Percentiles rank a stretch among this genome's conserved stretches.
Evolutionary conservation across 2,329 filamentous ascomycete species (phyloP).

Genomic region (Septoria linicola): DNA sequence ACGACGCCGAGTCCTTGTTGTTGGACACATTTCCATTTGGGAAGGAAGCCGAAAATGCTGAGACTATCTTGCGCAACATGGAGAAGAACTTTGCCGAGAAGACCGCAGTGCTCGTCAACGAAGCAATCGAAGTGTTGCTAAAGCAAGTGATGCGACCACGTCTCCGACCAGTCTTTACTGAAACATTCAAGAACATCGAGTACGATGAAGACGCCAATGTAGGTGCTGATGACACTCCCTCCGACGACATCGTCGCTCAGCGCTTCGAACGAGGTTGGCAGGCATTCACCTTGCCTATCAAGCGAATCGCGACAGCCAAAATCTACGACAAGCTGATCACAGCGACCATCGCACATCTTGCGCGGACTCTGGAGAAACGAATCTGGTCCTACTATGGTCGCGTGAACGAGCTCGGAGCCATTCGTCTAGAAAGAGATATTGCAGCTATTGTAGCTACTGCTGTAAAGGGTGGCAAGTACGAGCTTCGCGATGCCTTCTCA

Average conservation of each 20-base stretch:
- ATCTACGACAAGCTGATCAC: slow-evolving; percentile 76
- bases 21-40: slow-evolving; percentile 74
- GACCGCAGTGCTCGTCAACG: slow-evolving; percentile 74
- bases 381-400: slow-evolving; percentile 77
- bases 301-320: slow-evolving; percentile 74
- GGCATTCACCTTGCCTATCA: slow-evolving; percentile 77
- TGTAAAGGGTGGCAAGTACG: slow-evolving; percentile 68
- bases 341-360: slow-evolving; percentile 70
- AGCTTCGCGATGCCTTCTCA: slow-evolving; percentile 72
- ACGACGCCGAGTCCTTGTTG: slow-evolving; percentile 26
- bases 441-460: slow-evolving; percentile 69
- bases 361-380: slow-evolving; percentile 79
- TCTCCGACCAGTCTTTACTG: slow-evolving; percentile 77
- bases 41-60: slow-evolving; percentile 69
- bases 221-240: slow-evolving; percentile 44
- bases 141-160: slow-evolving; percentile 83
- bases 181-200: slow-evolving; percentile 88
- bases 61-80: slow-evolving; percentile 66
- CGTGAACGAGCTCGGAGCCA: slow-evolving; percentile 77
- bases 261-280: slow-evolving; percentile 87
- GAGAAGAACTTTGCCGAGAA: slow-evolving; percentile 73
- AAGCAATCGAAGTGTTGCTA: slow-evolving; percentile 83
- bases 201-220: slow-evolving; percentile 65
- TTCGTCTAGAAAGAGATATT: slow-evolving; percentile 81
- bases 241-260: slow-evolving; percentile 65